Conservation (phyloP, 306 rosid species). For the Inga leiocalycina region DNA sequence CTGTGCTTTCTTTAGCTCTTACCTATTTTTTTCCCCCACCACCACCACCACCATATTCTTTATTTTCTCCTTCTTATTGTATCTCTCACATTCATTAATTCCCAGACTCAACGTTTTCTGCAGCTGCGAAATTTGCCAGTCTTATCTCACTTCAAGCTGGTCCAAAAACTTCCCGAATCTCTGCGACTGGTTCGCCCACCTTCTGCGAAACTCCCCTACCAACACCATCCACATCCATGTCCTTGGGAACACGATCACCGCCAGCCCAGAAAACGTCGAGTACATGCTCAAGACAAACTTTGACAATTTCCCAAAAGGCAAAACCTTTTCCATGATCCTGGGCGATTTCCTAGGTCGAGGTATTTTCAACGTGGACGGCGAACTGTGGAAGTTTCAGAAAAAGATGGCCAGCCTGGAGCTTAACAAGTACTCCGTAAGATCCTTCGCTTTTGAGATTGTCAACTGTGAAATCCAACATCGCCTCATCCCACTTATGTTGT, state of each 20-base stretch:
- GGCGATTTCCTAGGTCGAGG: constrained; percentile 81
- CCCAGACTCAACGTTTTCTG: constrained; percentile 43
- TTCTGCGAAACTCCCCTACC: constrained; percentile 55
- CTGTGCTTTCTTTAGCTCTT: constrained; percentile 6
- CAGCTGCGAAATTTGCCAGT: constrained; percentile 59
- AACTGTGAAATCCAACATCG: constrained; percentile 54
- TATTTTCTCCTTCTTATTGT: neutral
- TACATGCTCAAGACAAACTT: constrained; percentile 75
- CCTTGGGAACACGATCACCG: constrained; percentile 66
- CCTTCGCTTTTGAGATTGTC: constrained; percentile 69
- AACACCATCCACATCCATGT: constrained; percentile 80
- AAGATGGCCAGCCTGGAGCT: constrained; percentile 70
- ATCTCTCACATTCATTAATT: neutral
- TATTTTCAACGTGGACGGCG: constrained; percentile 87
- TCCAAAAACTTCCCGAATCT: constrained; percentile 57
- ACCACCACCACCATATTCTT: neutral
- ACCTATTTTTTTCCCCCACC: constrained; percentile 8
- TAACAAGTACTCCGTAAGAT: constrained; percentile 45
- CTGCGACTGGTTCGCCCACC: constrained; percentile 80
- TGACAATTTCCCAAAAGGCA: constrained; percentile 79
- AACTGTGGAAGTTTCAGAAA: constrained; percentile 67
- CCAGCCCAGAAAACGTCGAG: constrained; percentile 74
- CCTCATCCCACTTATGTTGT: constrained; percentile 56
- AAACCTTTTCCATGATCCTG: constrained; percentile 61
- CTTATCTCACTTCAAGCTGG: constrained; percentile 68